Conservation (phyloP, 2,329 filamentous ascomycete species). For the Aspergillus eucalypticola region DNA sequence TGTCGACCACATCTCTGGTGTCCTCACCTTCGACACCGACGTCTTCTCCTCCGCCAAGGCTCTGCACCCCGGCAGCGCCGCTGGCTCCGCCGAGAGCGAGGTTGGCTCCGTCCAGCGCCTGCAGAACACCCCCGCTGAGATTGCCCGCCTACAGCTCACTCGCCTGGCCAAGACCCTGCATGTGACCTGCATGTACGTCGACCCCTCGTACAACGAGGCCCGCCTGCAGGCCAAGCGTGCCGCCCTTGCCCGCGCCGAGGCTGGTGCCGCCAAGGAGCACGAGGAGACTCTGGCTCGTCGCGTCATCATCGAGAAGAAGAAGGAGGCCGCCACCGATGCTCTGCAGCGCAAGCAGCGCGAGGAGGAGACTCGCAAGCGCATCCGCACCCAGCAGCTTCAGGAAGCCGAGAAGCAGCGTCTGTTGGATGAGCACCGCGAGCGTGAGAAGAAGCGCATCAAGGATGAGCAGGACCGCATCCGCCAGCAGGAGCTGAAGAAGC, state of each 20-base stretch:
- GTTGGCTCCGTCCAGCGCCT: slow-evolving; percentile 85
- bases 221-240: slow-evolving; percentile 76
- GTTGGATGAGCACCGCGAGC: slow-evolving; percentile 87
- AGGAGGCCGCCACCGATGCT: slow-evolving; percentile 88
- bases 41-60: slow-evolving; percentile 97
- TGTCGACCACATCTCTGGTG: slow-evolving; percentile 91
- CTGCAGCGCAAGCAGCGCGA: slow-evolving; percentile 89
- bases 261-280: slow-evolving; percentile 90
- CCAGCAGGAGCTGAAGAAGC: slow-evolving; percentile 90
- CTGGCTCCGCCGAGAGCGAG: slow-evolving; percentile 86
- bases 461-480: slow-evolving; percentile 87
- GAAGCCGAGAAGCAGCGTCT: slow-evolving; percentile 88
- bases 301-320: slow-evolving; percentile 92
- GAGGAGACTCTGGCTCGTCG: slow-evolving; percentile 80
- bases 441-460: slow-evolving; percentile 81
- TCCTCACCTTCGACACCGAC: slow-evolving; percentile 95
- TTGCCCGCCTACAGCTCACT: slow-evolving; percentile 90
- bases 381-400: slow-evolving; percentile 82
- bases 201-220: slow-evolving; percentile 81
- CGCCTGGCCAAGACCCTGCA: slow-evolving; percentile 88
- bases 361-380: slow-evolving; percentile 81
- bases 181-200: slow-evolving; percentile 93
- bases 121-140: slow-evolving; percentile 96
- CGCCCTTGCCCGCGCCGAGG: slow-evolving; percentile 77
- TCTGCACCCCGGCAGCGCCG: slow-evolving; percentile 76